Base-by-base conservation (phyloP, 2,329 filamentous ascomycete genomes). In the Diaporthe ampelina region DNA sequence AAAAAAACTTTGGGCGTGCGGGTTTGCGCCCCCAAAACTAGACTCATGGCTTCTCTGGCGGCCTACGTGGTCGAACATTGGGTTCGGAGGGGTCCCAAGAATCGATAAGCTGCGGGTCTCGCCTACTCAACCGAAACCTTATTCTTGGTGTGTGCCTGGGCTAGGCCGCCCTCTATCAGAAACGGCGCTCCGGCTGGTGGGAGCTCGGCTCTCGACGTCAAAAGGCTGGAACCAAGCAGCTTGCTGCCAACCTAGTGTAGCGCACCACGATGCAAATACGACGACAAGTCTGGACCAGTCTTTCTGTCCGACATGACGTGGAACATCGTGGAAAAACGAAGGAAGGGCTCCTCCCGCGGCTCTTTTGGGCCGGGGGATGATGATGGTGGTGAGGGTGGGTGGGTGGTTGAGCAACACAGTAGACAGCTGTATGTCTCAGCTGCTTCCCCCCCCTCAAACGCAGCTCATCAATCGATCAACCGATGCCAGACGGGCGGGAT, bases 41-140 rank as follows among this genome's bases (percentile, higher is more conserved):
- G 59, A 7, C 40, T 15, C 13, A 8, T 40, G 32, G 11, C 17
- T 9, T 19, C 29, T 45, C 45, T 67, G 43, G 21, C 43, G 45
- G 45, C 61, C 29, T 21, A 21, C 32, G 15, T 26, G 24, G 26
- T 35, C 15, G n/a, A 26, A 24, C 32, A 21, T 13, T 52, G 21
- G 45, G 61, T 19, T 10, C 13, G 45, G 48, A 21, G 21, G 63
- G 63, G n/a, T 54, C 48, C 63, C 45, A 54, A 19, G 63, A 54
- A 54, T 40, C 32, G 48, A 68, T 10, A 8, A 68, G 48, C 37
- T 68, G 63, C 63, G 63, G 63, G 63, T 21, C 63, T 68, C 63
- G 63, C 63, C 45, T 54, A 29, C 32, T 54, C 48, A 54, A 19
- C 63, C 63, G 63, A 68, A 68, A 68, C 63, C 63, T 68, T 68